Conservation (phyloP, 2,329 filamentous ascomycete species). For the Calonectria naviculata region DNA sequence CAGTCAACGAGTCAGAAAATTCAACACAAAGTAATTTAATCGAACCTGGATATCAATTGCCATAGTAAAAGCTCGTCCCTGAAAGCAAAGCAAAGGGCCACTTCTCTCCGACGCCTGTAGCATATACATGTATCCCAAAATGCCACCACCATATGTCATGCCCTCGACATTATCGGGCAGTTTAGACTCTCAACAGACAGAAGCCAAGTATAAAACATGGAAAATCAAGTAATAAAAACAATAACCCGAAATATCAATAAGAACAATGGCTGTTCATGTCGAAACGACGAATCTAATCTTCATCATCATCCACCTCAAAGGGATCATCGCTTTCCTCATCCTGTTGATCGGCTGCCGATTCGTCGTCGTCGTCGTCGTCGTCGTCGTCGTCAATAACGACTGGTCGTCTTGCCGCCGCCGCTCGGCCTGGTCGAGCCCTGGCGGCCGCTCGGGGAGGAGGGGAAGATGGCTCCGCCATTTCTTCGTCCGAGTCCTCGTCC, state of each 20-base stretch:
- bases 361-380: slow-evolving; percentile 53
- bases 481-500: slow-evolving; percentile 55
- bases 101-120: slow-evolving; percentile 14
- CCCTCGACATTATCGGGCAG: not conserved
- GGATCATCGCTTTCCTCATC: slow-evolving; percentile 56
- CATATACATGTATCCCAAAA: slow-evolving; percentile 15
- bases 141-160: slow-evolving; percentile 8
- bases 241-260: not conserved
- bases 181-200: not conserved
- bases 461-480: slow-evolving; percentile 51
- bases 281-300: slow-evolving; percentile 40
- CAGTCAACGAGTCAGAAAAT: not conserved
- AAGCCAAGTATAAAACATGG: not conserved
- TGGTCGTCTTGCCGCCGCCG: slow-evolving; percentile 52
- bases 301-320: slow-evolving; percentile 59
- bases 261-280: not conserved
- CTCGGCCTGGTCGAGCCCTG: slow-evolving; percentile 57
- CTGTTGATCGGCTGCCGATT: slow-evolving; percentile 39
- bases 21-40: not conserved
- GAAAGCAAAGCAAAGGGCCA: slow-evolving; percentile 17
- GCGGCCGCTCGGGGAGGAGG: slow-evolving; percentile 54
- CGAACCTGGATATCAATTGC: slow-evolving; percentile 19
- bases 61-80: slow-evolving; percentile 6
- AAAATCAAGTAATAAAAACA: slow-evolving; percentile 3
- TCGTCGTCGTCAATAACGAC: slow-evolving; percentile 53